Evolutionary conservation across 805 yeast genomes (phyloP), one percentile per base, ranked within the genome.

Genomic region (Clavispora asparagi): DNA sequence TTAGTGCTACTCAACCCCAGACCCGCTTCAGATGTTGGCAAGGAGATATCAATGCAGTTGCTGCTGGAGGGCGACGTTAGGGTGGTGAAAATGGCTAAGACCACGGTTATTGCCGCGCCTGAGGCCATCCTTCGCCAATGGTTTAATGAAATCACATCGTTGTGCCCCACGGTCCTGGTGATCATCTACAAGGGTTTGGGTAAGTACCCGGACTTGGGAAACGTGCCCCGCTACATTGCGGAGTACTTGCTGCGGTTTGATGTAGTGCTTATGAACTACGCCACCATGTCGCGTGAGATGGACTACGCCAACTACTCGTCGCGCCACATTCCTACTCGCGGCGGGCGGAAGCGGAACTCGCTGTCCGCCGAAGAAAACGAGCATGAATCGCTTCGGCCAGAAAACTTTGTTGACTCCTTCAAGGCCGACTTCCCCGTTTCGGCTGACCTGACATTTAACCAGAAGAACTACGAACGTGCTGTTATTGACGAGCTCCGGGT

Each of bases 31-130:
- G 68, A 71, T 29, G 59, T 68, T 26, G 68, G 67, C 33, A 60
- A 58, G 33, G 56, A 59, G n/a, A 48, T 63, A 6, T 49, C 61
- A 38, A 38, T 64, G 16, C 60, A 65, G 55, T 47, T 66, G 36
- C 54, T 61, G 46, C 45, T 79, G 63, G 65, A 50, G 50, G 59
- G 75, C 54, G 65, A 74, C 26, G 64, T 72, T 6, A 71, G 82
- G 41, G 48, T 67, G 3, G 71, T 84, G 6, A 56, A 65, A 6
- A 78, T 74, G 49, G 70, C 84, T 0, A 83, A 81, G 51, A 79
- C 96, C 0, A 87, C 97, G 0, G 67, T 94, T 38, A 83, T 94
- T 25, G 81, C 94, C 4, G 86, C 95, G 16, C 99, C 99, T 0
- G 84, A 82, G 31, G 80, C 96, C 0, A 88, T 94, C 48, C 63